phyloP scores from a whole-genome alignment of 2,329 filamentous ascomycete genomes.

The Arthrinium phaeospermum region DNA sequence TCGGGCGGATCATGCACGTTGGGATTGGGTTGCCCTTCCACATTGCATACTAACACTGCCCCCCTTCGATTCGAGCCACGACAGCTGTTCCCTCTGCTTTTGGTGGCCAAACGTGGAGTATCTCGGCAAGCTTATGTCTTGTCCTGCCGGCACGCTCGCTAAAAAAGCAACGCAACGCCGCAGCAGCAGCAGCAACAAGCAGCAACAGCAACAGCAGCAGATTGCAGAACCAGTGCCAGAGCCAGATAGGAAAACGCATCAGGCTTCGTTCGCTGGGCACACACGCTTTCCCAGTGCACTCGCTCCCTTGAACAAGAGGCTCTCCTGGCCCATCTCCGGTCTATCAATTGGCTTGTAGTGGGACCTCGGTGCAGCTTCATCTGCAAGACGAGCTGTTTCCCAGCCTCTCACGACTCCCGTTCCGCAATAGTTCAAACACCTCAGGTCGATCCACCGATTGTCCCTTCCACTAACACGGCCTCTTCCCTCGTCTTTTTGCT shows the following conservation, averaged over 20 bases:
- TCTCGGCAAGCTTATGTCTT: constrained; percentile 21
- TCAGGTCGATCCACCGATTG: constrained; percentile 23
- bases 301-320: background rate
- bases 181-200: background rate
- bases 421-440: constrained; percentile 15
- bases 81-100: constrained; percentile 33
- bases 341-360: constrained; percentile 24
- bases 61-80: constrained; percentile 45
- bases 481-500: background rate
- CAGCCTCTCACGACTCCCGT: constrained; percentile 22
- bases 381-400: constrained; percentile 23
- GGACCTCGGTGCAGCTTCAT: constrained; percentile 23
- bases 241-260: background rate
- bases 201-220: background rate
- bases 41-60: constrained; percentile 42
- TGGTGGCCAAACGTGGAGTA: constrained; percentile 40
- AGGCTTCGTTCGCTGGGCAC: constrained; percentile 9
- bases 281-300: background rate
- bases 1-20: constrained; percentile 33
- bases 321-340: background rate
- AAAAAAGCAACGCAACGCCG: constrained; percentile 12
- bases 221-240: background rate
- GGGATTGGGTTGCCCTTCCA: constrained; percentile 42
- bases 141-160: constrained; percentile 17
- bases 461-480: constrained; percentile 8